Conservation (phyloP, 1,284 basidiomycete species). For the Mycosarcoma mackinlayi region DNA sequence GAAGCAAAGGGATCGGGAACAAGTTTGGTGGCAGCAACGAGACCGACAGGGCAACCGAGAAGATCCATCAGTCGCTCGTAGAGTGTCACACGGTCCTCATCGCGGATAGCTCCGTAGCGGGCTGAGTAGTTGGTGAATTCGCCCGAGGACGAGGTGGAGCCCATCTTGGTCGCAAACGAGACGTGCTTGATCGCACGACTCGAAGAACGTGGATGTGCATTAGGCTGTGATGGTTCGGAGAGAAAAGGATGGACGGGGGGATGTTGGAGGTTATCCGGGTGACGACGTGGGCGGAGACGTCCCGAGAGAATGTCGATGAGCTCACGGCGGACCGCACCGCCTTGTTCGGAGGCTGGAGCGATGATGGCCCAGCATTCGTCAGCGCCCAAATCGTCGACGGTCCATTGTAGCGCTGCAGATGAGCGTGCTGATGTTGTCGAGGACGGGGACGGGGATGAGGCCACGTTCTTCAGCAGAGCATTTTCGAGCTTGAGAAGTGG, state of each 20-base stretch:
- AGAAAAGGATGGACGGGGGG: conserved; percentile 49
- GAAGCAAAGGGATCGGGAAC: conserved; percentile 56
- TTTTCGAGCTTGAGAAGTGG: conserved; percentile 24
- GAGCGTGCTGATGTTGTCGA: background rate
- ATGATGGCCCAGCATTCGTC: conserved; percentile 64
- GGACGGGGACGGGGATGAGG: background rate
- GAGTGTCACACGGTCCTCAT: conserved; percentile 59
- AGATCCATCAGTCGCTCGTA: conserved; percentile 61
- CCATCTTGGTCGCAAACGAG: conserved; percentile 51
- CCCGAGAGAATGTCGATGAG: conserved; percentile 48
- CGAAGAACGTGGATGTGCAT: conserved; percentile 2
- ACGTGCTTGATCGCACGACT: conserved; percentile 49
- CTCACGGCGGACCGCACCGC: conserved; percentile 47
- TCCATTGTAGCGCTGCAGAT: conserved; percentile 30
- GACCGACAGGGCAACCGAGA: conserved; percentile 52
- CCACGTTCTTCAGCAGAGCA: conserved; percentile 1
- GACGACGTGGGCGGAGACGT: conserved; percentile 10
- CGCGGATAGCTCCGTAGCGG: conserved; percentile 64
- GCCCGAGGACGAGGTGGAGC: conserved; percentile 16
- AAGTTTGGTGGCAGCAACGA: conserved; percentile 46
- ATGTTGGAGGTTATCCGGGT: conserved; percentile 1
- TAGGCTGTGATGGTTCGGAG: background rate
- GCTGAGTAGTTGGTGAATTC: conserved; percentile 62
- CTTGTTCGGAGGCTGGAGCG: conserved; percentile 52
- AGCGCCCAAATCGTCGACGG: conserved; percentile 39